These are phyloP conservation scores for Wickerhamiella slavikovae DNA, from an alignment of 805 yeast genomes.

Conservation along the genomic window DNA sequence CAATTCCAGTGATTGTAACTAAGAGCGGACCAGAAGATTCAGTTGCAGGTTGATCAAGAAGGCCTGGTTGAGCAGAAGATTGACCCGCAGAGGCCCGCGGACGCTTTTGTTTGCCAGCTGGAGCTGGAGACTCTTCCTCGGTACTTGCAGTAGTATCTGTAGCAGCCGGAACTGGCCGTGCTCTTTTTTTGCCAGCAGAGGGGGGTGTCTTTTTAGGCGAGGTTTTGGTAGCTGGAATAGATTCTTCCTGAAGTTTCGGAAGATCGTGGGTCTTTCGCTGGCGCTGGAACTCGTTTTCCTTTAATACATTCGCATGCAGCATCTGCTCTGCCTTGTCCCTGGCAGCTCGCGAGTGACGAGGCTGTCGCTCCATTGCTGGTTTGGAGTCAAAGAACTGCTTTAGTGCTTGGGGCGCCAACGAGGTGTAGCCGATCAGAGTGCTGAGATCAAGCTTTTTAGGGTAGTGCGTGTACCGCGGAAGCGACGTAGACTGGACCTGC, in stretches of 20 bases:
- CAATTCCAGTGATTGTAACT: slow-evolving; percentile 14
- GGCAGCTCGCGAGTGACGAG: slow-evolving; percentile 24
- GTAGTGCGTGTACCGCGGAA: slow-evolving; percentile 28
- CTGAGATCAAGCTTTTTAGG: slow-evolving; percentile 24
- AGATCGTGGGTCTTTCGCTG: slow-evolving; percentile 25
- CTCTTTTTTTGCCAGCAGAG: neutral
- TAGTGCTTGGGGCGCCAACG: slow-evolving; percentile 24
- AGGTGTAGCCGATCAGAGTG: slow-evolving; percentile 32
- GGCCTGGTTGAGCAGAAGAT: too few relatives aligned
- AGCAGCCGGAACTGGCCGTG: neutral
- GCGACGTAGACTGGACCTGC: slow-evolving; percentile 27
- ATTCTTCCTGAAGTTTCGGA: slow-evolving; percentile 20
- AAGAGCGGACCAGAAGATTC: slow-evolving; percentile 3
- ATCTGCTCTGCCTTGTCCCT: slow-evolving; percentile 44
- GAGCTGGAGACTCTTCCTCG: neutral
- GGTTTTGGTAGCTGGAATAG: neutral
- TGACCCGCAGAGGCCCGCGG: too few relatives aligned
- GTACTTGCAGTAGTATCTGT: neutral
- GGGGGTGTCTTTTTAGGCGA: slow-evolving; percentile 1
- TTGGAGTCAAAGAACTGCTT: slow-evolving; percentile 18
- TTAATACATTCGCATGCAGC: slow-evolving; percentile 47
- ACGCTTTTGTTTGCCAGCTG: slow-evolving; percentile 1
- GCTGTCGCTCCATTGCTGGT: slow-evolving; percentile 3
- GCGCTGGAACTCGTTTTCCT: slow-evolving; percentile 41
- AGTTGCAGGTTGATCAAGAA: too few relatives aligned